Percentiles rank a stretch among this genome's conserved stretches.
phyloP scores from a whole-genome alignment of 345 rosid species.

The Gynandropsis gynandra region DNA sequence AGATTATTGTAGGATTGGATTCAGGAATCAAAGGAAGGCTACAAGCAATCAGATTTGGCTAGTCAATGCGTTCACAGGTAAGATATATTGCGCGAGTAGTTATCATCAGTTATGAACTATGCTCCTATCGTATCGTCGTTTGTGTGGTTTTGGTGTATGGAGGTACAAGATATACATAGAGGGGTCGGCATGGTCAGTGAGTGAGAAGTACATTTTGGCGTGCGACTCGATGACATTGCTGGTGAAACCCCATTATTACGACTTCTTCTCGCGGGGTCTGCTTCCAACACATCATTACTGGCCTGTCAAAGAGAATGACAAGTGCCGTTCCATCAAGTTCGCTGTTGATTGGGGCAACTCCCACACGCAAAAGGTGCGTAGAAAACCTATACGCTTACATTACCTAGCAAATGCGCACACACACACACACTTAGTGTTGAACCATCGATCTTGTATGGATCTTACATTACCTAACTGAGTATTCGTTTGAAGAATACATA shows the following conservation, averaged over 20 bases:
- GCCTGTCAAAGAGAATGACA: constrained; percentile 54
- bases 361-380: constrained; percentile 47
- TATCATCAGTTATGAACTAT: background rate
- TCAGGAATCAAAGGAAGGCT: constrained; percentile 55
- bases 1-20: constrained; percentile 60
- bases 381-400: background rate
- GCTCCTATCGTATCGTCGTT: background rate
- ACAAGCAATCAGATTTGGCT: constrained; percentile 65
- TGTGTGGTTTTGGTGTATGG: constrained; percentile 11
- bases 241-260: constrained; percentile 56
- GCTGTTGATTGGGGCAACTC: constrained; percentile 78
- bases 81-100: background rate
- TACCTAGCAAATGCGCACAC: too few species aligned
- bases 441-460: too few species aligned
- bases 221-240: constrained; percentile 64
- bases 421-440: too few species aligned
- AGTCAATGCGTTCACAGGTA: constrained; percentile 79
- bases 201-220: constrained; percentile 77
- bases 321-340: constrained; percentile 64
- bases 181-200: constrained; percentile 84
- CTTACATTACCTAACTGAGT: too few species aligned
- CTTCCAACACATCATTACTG: constrained; percentile 63
- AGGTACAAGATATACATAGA: constrained; percentile 83
- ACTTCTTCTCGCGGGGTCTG: constrained; percentile 64
- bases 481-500: background rate